Evolutionary conservation across 495 filamentous ascomycete genomes (phyloP).

Genomic region (Trichoderma gamsii): DNA sequence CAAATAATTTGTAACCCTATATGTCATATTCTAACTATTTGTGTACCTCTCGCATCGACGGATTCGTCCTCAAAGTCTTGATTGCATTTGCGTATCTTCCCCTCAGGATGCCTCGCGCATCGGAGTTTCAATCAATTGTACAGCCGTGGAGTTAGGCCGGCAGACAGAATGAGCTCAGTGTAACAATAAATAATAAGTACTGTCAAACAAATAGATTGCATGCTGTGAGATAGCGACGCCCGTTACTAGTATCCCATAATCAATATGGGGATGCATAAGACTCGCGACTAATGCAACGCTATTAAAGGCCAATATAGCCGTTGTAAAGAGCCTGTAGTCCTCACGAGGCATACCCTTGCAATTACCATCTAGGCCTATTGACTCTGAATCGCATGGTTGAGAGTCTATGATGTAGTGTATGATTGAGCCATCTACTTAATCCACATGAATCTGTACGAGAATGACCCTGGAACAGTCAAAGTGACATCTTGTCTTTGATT

Average conservation of each 20-base stretch:
- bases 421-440: not conserved
- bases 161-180: slow-evolving; percentile 5
- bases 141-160: not conserved
- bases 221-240: not conserved
- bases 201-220: not conserved
- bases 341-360: too few species aligned
- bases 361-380: too few species aligned
- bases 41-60: not conserved
- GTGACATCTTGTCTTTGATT: too few species aligned
- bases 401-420: not conserved
- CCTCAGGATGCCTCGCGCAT: not conserved
- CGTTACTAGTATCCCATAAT: too few species aligned
- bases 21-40: not conserved
- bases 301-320: not conserved
- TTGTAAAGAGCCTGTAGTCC: not conserved
- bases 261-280: not conserved
- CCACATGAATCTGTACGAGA: not conserved
- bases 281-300: not conserved
- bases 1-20: not conserved
- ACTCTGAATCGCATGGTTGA: not conserved
- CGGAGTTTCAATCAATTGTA: not conserved
- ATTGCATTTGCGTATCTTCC: not conserved
- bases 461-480: too few species aligned
- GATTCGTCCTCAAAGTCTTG: not conserved
- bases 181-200: not conserved